Base-by-base conservation (phyloP, 164 flowering plant species). In the Dillenia turbinata region DNA sequence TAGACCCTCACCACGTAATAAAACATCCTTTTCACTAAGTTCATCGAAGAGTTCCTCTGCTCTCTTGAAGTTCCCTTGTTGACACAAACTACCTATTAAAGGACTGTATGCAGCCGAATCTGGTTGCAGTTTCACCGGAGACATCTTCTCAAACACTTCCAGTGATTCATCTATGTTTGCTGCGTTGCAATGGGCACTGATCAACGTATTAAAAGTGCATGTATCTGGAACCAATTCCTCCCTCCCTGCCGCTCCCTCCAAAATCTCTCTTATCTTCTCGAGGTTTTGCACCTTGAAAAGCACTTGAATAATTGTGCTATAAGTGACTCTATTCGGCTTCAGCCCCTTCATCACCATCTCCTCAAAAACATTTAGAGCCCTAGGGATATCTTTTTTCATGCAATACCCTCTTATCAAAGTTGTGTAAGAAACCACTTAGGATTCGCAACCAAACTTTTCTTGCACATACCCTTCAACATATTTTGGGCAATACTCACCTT, bases 401-500 rank as follows among this genome's bases (percentile, higher is more conserved):
- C 97, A 91, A 61, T 77, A 87, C 47, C 90, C 96, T 77, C 92
- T 79, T 47, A 91, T 75, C 89, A 89, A 79, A 64, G 96, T 83
- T 0, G 96, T 91, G 55, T 85, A 89, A 51, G 86, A 84, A 67
- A 89, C 85, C 50, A 89, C 85, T 84, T 83, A 10, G 97, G 96
- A 45, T 54, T 76, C 80, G 85, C 73, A 57, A 75, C 77, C 16
- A 47, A 17, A 11, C 74, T 44, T 53, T 81, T 87, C 70, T 57
- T 81, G 0, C 24, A 26, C 97, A 91, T 87, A 19, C 87, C 92
- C 66, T 78, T 83, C 46, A 89, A 64, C 66, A 87, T 74, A 75
- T 85, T 85, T 17, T 65, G 81, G 0, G 90, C 97, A 62, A 80
- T 77, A 13, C 13, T 69, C 46, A 84, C 82, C 67, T 84, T 87